Evolutionary conservation across 169 alveolate genomes (phyloP).

Genomic region (Plasmodium reichenowi): DNA sequence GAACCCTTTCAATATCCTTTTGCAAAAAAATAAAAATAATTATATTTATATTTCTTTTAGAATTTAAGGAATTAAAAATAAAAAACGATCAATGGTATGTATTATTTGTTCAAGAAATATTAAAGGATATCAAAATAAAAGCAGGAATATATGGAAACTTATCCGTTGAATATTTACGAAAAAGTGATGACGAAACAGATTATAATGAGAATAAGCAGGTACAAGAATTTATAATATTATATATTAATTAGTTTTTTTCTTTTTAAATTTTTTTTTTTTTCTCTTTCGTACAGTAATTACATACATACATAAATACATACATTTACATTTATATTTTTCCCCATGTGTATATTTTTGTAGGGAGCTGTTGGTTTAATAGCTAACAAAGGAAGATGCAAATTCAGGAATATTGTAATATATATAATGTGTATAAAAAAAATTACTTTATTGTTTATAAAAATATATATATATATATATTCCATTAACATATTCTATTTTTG

Average conservation of each 20-base stretch:
- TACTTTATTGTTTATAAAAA: neutral
- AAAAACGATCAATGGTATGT: constrained; percentile 63
- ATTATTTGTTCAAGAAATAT: constrained; percentile 50
- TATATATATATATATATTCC: too few relatives aligned
- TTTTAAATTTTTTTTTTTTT: neutral
- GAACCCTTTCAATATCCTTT: neutral
- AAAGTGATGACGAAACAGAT: constrained; percentile 55
- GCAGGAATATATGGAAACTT: constrained; percentile 67
- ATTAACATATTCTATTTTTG: neutral
- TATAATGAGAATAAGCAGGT: constrained; percentile 53
- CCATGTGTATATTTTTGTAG: constrained; percentile 18
- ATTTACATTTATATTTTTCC: neutral
- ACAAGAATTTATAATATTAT: neutral
- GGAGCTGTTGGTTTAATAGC: constrained; percentile 72
- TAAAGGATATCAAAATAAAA: constrained; percentile 53
- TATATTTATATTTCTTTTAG: constrained; percentile 8
- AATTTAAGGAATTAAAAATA: constrained; percentile 38
- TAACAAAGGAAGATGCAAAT: constrained; percentile 68
- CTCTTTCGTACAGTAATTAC: neutral
- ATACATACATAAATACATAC: neutral
- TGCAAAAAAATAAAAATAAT: neutral
- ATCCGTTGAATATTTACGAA: constrained; percentile 58
- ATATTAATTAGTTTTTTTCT: neutral
- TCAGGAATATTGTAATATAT: constrained; percentile 62
- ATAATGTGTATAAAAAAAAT: neutral